Evolutionary conservation across 2,329 filamentous ascomycete species (phyloP), one percentile per base, ranked within the genome.

Genomic region (Diaporthe ilicicola): DNA sequence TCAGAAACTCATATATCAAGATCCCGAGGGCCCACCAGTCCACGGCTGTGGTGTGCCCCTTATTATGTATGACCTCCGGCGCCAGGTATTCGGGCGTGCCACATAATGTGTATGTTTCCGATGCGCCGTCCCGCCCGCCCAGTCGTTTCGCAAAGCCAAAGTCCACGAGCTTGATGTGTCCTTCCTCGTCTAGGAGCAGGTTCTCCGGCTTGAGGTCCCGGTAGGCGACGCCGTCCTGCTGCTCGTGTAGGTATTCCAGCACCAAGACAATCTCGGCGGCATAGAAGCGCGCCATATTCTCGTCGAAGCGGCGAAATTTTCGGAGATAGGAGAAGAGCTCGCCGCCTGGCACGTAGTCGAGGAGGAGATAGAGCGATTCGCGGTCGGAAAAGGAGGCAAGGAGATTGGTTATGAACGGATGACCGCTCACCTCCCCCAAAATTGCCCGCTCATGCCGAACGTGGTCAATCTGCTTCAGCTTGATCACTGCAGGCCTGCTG

Each of bases 11-110:
- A 80, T 94, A 95, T 71, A 95, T 91, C 70, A 96, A 82, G 75
- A 95, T 94, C 32, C 93, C 93, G 75, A 96, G 85, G 0, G 93
- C 93, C 93, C 93, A 95, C 93, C 93, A 95, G 83, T 95, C 93
- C 44, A 95, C 93, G 17, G 93, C 92, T 2, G 89, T 90, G 3
- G 89, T 91, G 77, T 92, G 90, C 15, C 92, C 93, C 78, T 93
- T 94, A 79, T 94, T 94, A 74, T 94, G 90, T 75, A 95, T 95
- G 51, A 95, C 93, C 82, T 95, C 93, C 6, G 93, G 93, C 2
- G 93, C 93, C 55, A 95, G 89, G 79, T 95, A 95, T 78, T 95
- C 93, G 55, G 93, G 93, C 1, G 93, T 95, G 64, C 93, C 93
- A 81, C 93, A 95, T 34, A 95, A 86, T 3, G 93, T 95, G 77